Percentiles rank a stretch among this genome's conserved stretches.
Evolutionary conservation across 2,329 filamentous ascomycete species (phyloP).

Genomic region (Metarhizium guizhouense): DNA sequence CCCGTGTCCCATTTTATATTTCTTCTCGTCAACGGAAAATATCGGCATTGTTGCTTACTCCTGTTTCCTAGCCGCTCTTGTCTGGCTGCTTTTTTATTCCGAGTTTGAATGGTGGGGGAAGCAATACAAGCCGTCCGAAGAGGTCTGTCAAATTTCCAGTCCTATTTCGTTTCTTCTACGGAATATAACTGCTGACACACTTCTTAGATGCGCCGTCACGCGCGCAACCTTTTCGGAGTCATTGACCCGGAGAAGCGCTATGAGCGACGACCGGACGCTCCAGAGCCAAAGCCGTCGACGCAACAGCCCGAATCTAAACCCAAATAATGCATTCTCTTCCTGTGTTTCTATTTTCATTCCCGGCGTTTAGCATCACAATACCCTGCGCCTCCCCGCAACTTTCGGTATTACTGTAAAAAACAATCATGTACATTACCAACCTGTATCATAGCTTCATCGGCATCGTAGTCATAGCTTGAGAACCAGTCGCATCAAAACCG

Average conservation of each 20-base stretch:
- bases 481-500: background rate
- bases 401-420: background rate
- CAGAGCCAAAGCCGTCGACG: slow-evolving; percentile 18
- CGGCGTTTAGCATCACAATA: background rate
- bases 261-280: slow-evolving; percentile 30
- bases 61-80: slow-evolving; percentile 21
- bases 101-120: slow-evolving; percentile 36
- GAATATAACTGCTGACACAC: background rate
- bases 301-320: slow-evolving; percentile 19
- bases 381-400: background rate
- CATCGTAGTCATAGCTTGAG: background rate
- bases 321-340: background rate
- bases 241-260: slow-evolving; percentile 33
- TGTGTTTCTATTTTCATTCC: background rate
- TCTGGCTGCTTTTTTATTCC: slow-evolving; percentile 30
- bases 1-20: slow-evolving; percentile 5
- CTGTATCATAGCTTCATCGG: background rate
- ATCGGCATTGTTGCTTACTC: background rate
- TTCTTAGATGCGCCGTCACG: slow-evolving; percentile 25
- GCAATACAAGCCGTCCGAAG: slow-evolving; percentile 32
- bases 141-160: slow-evolving; percentile 17
- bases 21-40: too few relatives aligned
- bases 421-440: background rate
- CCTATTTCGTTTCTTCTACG: slow-evolving; percentile 1
- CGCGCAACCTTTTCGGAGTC: slow-evolving; percentile 29